Evolutionary conservation across 2,329 filamentous ascomycete genomes (phyloP).

Genomic region (Exophiala sideris): DNA sequence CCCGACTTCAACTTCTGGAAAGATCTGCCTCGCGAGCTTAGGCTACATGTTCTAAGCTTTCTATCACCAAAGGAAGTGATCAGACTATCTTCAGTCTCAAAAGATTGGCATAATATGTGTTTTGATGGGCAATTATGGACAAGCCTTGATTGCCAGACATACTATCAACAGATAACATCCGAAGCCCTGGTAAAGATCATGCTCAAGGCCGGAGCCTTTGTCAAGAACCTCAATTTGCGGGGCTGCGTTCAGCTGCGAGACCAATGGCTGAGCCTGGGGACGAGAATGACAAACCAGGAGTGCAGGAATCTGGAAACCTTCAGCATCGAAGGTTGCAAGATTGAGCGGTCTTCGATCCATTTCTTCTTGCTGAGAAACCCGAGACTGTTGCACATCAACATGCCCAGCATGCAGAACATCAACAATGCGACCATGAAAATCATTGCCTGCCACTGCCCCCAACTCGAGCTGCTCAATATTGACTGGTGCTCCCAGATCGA

Average conservation of each 20-base stretch:
- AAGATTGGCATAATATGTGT: slow-evolving; percentile 74
- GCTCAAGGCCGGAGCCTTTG: slow-evolving; percentile 78
- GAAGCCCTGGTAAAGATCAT: slow-evolving; percentile 83
- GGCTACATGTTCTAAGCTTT: slow-evolving; percentile 71
- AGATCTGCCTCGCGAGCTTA: slow-evolving; percentile 76
- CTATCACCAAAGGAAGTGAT: slow-evolving; percentile 78
- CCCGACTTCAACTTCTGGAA: slow-evolving; percentile 68
- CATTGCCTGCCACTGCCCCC: slow-evolving; percentile 74
- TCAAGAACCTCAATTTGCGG: slow-evolving; percentile 83
- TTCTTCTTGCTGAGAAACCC: slow-evolving; percentile 76
- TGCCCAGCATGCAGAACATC: slow-evolving; percentile 75
- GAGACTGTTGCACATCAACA: slow-evolving; percentile 76
- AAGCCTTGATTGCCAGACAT: slow-evolving; percentile 76
- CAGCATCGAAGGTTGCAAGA: slow-evolving; percentile 83
- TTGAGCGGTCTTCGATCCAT: slow-evolving; percentile 73
- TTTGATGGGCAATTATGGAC: slow-evolving; percentile 95
- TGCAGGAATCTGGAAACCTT: slow-evolving; percentile 86
- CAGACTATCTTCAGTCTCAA: slow-evolving; percentile 71
- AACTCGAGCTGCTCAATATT: slow-evolving; percentile 80
- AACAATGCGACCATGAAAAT: slow-evolving; percentile 84
- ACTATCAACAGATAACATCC: slow-evolving; percentile 82
- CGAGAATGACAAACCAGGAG: slow-evolving; percentile 63
- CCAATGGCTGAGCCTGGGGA: slow-evolving; percentile 69
- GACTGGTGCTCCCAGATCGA: slow-evolving; percentile 91
- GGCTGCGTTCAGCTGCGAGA: slow-evolving; percentile 88